These are phyloP conservation scores for Avena insularis DNA, from an alignment of 176 grass and related monocot genomes.

Conservation along the genomic window DNA sequence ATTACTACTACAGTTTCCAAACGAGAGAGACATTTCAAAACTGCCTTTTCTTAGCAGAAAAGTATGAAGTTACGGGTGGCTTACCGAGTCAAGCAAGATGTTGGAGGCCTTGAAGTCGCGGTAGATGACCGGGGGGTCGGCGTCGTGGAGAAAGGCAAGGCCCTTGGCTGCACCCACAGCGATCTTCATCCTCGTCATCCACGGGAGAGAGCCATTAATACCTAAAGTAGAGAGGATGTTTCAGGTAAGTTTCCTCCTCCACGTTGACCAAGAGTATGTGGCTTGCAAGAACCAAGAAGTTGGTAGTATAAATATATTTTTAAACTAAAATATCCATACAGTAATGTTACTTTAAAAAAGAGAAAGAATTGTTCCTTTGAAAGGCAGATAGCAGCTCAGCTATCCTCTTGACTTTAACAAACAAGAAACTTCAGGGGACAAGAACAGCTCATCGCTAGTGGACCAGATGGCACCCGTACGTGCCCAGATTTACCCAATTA, in stretches of 20 bases:
- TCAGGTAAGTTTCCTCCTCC: slow-evolving; percentile 45
- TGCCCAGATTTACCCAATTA: not conserved
- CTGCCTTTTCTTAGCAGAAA: not conserved
- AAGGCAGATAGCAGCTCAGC: slow-evolving; percentile 50
- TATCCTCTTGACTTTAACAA: slow-evolving; percentile 33
- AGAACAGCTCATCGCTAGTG: slow-evolving; percentile 30
- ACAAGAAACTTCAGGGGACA: not conserved
- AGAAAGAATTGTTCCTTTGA: not conserved
- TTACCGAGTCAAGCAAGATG: slow-evolving; percentile 73
- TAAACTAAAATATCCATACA: not conserved
- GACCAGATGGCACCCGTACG: slow-evolving; percentile 7
- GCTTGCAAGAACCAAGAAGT: slow-evolving; percentile 12
- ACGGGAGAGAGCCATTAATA: slow-evolving; percentile 56
- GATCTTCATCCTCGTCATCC: slow-evolving; percentile 78
- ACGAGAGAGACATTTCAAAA: slow-evolving; percentile 27
- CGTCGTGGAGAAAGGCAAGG: slow-evolving; percentile 71
- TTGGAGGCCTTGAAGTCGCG: slow-evolving; percentile 88
- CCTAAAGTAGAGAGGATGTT: slow-evolving; percentile 46
- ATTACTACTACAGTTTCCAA: slow-evolving; percentile 15
- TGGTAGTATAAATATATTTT: not conserved
- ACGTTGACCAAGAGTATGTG: slow-evolving; percentile 22
- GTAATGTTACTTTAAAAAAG: slow-evolving; percentile 11
- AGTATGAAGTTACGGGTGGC: not conserved
- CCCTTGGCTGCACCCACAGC: slow-evolving; percentile 72
- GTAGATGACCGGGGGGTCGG: slow-evolving; percentile 68